Conservation (phyloP, 345 rosid species). For the Eucalyptus sp. region DNA sequence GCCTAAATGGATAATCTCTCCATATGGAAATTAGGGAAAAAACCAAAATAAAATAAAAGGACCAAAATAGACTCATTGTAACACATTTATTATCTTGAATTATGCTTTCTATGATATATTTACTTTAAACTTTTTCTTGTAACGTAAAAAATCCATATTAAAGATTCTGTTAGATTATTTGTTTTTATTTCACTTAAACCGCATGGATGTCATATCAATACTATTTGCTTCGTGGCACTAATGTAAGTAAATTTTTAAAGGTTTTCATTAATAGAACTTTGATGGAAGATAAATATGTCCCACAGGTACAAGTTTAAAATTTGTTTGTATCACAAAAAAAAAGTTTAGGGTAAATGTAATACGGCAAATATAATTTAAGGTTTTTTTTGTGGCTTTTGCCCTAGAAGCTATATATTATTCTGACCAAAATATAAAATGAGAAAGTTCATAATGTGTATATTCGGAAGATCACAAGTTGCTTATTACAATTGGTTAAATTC, state of each 20-base stretch:
- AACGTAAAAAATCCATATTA: background rate
- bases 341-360: accelerated
- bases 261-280: no score
- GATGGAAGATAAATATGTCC: background rate
- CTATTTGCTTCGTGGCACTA: background rate
- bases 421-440: background rate
- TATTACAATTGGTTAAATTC: background rate
- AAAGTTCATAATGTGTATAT: background rate
- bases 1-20: background rate
- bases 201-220: accelerated
- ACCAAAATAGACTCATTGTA: no score
- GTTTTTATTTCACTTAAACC: no score
- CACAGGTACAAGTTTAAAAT: no score
- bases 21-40: background rate
- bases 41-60: no score
- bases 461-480: background rate
- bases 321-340: no score
- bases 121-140: background rate
- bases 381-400: background rate
- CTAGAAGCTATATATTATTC: background rate
- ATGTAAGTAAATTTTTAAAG: background rate
- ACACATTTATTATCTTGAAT: no score
- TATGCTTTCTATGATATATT: no score
- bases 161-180: background rate
- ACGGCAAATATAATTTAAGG: no score